Conservation (phyloP, 1,284 basidiomycete species). For the Wallemia mellicola region DNA sequence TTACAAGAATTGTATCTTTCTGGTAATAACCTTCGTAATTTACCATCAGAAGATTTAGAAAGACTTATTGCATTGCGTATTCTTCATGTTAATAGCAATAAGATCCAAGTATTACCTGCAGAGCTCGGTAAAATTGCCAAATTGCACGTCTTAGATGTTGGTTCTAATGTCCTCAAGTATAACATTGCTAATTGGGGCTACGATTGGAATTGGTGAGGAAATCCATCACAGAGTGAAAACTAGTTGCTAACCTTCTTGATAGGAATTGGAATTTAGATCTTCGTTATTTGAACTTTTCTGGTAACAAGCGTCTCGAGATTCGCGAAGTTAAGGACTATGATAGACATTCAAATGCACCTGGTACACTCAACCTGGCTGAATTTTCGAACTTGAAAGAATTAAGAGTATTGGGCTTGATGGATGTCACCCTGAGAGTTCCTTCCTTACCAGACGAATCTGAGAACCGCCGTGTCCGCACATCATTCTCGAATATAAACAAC, state of each 20-base stretch:
- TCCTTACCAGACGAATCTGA: slow-evolving; percentile 72
- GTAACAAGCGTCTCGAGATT: slow-evolving; percentile 66
- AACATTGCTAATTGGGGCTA: slow-evolving; percentile 98
- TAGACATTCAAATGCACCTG: slow-evolving; percentile 18
- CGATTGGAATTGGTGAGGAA: slow-evolving; percentile 87
- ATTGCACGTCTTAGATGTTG: slow-evolving; percentile 63
- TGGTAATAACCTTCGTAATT: slow-evolving; percentile 65
- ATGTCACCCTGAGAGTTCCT: slow-evolving; percentile 65
- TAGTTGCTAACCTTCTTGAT: neutral
- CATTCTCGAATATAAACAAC: slow-evolving; percentile 59
- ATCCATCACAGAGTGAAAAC: neutral
- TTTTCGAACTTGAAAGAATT: slow-evolving; percentile 60
- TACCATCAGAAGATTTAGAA: slow-evolving; percentile 66
- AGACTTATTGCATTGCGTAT: slow-evolving; percentile 33
- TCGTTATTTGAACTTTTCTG: slow-evolving; percentile 62
- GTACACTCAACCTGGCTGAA: slow-evolving; percentile 30
- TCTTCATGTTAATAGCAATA: slow-evolving; percentile 80
- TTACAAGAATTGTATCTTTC: slow-evolving; percentile 74
- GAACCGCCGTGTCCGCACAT: slow-evolving; percentile 71
- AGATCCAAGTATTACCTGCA: slow-evolving; percentile 64
- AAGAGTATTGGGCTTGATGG: slow-evolving; percentile 80
- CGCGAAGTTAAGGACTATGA: slow-evolving; percentile 25
- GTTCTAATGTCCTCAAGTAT: slow-evolving; percentile 82
- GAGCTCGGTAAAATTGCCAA: slow-evolving; percentile 60
- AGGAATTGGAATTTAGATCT: slow-evolving; percentile 93